Evolutionary conservation across 495 filamentous ascomycete species (phyloP), one percentile per base, ranked within the genome.

Genomic region (Corynascus novoguineensis): DNA sequence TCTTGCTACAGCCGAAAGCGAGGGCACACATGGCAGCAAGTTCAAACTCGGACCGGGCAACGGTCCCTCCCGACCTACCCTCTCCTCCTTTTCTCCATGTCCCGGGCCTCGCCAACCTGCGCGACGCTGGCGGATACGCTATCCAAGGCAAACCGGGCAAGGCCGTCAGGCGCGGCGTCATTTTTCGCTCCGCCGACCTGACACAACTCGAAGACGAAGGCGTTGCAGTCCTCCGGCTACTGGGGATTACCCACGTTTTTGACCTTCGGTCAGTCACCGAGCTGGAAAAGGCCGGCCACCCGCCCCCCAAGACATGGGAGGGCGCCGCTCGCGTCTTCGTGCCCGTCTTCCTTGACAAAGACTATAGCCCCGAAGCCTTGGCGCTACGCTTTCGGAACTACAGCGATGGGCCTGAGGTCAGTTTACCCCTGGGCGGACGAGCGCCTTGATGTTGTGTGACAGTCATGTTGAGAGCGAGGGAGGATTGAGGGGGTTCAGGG

Each of bases 261-360:
- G 85, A 90, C 66, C 71, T 90, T 8, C 82, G 88, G 34, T 84
- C 83, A 2, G 60, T 70, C 2, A 59, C 69, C 24, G 79, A 86
- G 59, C 70, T 79, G 21, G 58, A 55, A 28, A 50, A 64, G 65
- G 21, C 64, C 35, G 58, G 62, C 46, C 49, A 62, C 62, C 37
- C 70, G 68, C 34, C 57, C 53, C 8, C 65, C 22, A 61, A 60
- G 27, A 74, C 78, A 45, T 78, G 74, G 77, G 72, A 68, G 25
- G 81, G 78, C 1, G 75, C 78, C 38, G 61, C 74, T 19, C 75
- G 77, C 25, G 64, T 81, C 28, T 84, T 78, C 68, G 67, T 78
- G 17, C 79, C 80, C 19, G 82, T 86, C 15, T 88, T 87, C 56
- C 68, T 72, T 2, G 77, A 81, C 22, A 60, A 74, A 49, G 84